These are phyloP conservation scores for Starmerella sp. DNA, from an alignment of 805 yeast genomes.

Conservation along the genomic window DNA sequence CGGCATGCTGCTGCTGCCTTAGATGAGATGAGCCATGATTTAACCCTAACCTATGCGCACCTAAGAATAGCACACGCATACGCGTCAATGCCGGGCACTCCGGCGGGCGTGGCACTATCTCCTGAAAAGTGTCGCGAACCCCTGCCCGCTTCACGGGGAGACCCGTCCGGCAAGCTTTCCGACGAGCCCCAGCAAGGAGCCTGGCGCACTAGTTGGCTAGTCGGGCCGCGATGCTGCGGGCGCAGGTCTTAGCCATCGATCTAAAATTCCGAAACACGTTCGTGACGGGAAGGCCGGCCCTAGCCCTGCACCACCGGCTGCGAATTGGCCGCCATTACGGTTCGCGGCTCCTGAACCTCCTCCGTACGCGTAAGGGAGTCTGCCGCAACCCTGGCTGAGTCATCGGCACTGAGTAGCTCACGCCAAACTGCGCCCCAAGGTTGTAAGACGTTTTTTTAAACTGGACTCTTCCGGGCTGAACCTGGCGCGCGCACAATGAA, in stretches of 20 bases:
- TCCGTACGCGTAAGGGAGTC: neutral
- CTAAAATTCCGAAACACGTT: no score
- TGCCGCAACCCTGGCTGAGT: constrained; percentile 1
- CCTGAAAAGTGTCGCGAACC: neutral
- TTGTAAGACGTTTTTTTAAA: neutral
- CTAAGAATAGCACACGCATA: neutral
- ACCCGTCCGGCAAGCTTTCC: no score
- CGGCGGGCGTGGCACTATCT: neutral
- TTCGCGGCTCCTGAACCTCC: neutral
- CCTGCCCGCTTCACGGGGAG: no score
- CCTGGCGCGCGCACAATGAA: constrained; percentile 10
- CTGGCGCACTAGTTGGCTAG: no score
- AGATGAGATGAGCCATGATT: neutral
- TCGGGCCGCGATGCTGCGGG: no score
- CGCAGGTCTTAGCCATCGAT: no score
- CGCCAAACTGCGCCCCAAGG: constrained; percentile 1
- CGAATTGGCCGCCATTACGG: neutral
- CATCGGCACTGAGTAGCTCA: neutral
- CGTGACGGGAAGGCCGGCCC: no score
- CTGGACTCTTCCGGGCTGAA: neutral
- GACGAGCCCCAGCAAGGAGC: no score
- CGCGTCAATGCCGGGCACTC: neutral
- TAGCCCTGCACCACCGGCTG: no score
- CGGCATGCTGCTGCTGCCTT: neutral
- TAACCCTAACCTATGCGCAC: neutral